Evolutionary conservation across 1,284 basidiomycete genomes (phyloP).

Genomic region (Boletus smithii): DNA sequence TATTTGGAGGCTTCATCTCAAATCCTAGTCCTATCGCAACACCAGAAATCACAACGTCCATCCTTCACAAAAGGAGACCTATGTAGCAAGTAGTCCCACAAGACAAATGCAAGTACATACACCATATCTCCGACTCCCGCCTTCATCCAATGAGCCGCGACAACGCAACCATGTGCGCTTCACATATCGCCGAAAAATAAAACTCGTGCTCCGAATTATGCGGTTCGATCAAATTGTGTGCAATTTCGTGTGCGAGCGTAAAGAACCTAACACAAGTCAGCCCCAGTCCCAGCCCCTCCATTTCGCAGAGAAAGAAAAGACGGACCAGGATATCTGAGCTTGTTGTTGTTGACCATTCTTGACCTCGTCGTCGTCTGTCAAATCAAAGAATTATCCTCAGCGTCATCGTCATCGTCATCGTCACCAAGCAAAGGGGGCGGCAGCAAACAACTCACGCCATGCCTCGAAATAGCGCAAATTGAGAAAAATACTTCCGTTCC

Average conservation of each 20-base stretch:
- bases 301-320: neutral
- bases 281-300: no score
- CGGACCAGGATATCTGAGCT: conserved; percentile 78
- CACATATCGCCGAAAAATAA: conserved; percentile 89
- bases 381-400: neutral
- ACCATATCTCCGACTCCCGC: no score
- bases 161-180: conserved; percentile 49
- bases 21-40: no score
- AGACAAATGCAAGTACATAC: no score
- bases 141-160: conserved; percentile 8
- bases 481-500: conserved; percentile 84
- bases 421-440: neutral
- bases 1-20: no score
- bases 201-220: conserved; percentile 90
- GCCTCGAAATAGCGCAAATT: conserved; percentile 85
- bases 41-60: no score
- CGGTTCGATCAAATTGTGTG: conserved; percentile 76
- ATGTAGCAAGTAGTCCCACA: no score
- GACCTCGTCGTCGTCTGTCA: conserved; percentile 69
- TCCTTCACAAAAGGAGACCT: no score
- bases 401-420: no score
- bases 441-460: conserved; percentile 60
- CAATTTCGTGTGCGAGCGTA: conserved; percentile 88
- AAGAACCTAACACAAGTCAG: conserved; percentile 60
- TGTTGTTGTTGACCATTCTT: conserved; percentile 52